Evolutionary conservation across 2,329 filamentous ascomycete genomes (phyloP), one percentile per base, ranked within the genome.

Genomic region (Beauveria brongniartii): DNA sequence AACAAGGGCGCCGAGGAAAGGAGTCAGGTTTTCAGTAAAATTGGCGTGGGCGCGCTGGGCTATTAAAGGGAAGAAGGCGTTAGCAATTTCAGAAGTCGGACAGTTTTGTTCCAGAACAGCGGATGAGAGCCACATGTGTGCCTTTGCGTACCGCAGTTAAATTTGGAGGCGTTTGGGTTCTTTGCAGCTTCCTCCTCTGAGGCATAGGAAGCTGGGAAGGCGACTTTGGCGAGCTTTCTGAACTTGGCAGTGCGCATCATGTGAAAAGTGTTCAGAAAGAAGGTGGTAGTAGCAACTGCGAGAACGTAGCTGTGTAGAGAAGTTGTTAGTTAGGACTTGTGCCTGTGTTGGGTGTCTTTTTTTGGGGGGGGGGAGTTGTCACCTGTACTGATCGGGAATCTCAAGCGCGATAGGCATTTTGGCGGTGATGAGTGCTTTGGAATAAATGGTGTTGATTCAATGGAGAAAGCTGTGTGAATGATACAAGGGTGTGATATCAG

Each of bases 141-240:
- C 18, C 63, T 63, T 66, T 70, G 69, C 75, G 28, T 70, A 80
- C 78, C 82, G 75, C 84, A 87, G 77, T 89, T 89, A 76, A 88
- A 88, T 58, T 71, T 69, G 70, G 73, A 81, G 48, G 80, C 83
- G 54, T 78, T 78, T 52, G 77, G 75, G 68, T 85, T 77, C 73
- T 83, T 81, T 34, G 75, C 76, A 22, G 82, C 81, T 50, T 79
- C 74, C 66, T 85, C 82, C 43, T 77, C 71, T 40, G 73, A 75
- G 52, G 82, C 85, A 67, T 87, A 88, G 48, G 80, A 67, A 57
- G 74, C 78, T 28, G 86, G 86, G 67, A 87, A 88, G 48, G 72
- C 69, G 67, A 88, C 69, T 16, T 79, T 78, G 66, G 80, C 79
- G 24, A 73, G 72, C 68, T 78, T 82, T 71, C 85, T 84, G 64